Evolutionary conservation across 1,139 yeast genomes (phyloP).

Genomic region (Kodamaea suecica): DNA sequence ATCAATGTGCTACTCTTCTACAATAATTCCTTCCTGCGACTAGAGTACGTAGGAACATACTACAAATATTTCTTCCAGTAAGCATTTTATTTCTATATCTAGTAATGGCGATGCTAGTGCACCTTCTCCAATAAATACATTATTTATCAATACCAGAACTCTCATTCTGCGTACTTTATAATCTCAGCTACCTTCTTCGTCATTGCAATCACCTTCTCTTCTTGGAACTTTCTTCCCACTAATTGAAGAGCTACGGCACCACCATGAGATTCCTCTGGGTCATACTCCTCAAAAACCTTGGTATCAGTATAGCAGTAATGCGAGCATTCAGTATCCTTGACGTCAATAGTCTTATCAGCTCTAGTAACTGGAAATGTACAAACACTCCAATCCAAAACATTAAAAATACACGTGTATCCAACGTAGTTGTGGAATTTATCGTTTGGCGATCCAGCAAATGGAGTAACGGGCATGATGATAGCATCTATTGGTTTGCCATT

Average conservation of each 20-base stretch:
- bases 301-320: constrained; percentile 12
- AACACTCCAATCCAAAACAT: constrained; percentile 55
- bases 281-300: constrained; percentile 32
- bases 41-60: too few species aligned
- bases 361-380: constrained; percentile 58
- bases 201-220: constrained; percentile 53
- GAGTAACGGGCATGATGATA: constrained; percentile 45
- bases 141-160: too few species aligned
- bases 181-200: constrained; percentile 25
- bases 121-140: too few species aligned
- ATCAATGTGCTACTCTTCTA: too few species aligned
- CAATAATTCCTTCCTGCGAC: too few species aligned
- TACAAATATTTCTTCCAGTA: too few species aligned
- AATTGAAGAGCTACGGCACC: constrained; percentile 68
- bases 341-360: constrained; percentile 45
- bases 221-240: constrained; percentile 55
- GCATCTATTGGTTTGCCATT: constrained; percentile 48
- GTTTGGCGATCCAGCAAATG: constrained; percentile 46
- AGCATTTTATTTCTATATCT: too few species aligned
- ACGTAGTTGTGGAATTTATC: constrained; percentile 33
- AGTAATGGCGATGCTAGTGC: too few species aligned
- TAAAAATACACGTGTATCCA: constrained; percentile 57
- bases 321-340: constrained; percentile 15
- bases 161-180: constrained; percentile 12
- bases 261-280: constrained; percentile 55